These are phyloP conservation scores for Dispira parvispora DNA, from an alignment of 192 early-diverging fungal genomes.

Conservation along the genomic window DNA sequence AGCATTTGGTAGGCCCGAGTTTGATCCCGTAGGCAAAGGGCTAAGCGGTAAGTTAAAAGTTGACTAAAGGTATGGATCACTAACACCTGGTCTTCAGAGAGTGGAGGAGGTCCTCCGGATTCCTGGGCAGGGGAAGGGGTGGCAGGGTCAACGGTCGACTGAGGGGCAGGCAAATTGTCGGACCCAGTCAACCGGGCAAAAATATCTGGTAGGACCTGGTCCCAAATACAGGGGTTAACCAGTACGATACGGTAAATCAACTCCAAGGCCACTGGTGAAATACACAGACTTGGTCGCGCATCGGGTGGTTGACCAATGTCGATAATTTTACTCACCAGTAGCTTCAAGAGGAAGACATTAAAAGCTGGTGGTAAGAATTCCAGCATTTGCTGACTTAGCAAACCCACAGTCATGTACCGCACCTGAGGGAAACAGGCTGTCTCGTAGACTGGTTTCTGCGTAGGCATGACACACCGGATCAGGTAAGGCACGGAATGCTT, in stretches of 20 bases:
- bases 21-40: constrained; percentile 57
- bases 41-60: constrained; percentile 52
- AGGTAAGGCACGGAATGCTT: no score
- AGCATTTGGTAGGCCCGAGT: constrained; percentile 44
- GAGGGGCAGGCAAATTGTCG: constrained; percentile 39
- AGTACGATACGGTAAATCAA: constrained; percentile 61
- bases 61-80: constrained; percentile 61
- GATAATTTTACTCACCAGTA: constrained; percentile 60
- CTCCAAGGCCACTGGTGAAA: constrained; percentile 56
- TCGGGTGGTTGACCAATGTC: constrained; percentile 40
- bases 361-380: constrained; percentile 49
- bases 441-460: neutral
- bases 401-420: constrained; percentile 44
- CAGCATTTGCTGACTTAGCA: constrained; percentile 41
- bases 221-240: constrained; percentile 55
- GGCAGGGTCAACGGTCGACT: no score
- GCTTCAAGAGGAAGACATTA: constrained; percentile 44
- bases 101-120: constrained; percentile 15
- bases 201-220: constrained; percentile 52
- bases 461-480: no score
- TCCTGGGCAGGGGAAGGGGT: neutral
- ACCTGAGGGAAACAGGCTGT: neutral
- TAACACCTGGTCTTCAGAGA: constrained; percentile 31
- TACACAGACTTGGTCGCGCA: constrained; percentile 40
- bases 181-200: constrained; percentile 50